Base-by-base conservation (phyloP, 192 early-diverging fungal genomes). In the Podila minutissima region DNA sequence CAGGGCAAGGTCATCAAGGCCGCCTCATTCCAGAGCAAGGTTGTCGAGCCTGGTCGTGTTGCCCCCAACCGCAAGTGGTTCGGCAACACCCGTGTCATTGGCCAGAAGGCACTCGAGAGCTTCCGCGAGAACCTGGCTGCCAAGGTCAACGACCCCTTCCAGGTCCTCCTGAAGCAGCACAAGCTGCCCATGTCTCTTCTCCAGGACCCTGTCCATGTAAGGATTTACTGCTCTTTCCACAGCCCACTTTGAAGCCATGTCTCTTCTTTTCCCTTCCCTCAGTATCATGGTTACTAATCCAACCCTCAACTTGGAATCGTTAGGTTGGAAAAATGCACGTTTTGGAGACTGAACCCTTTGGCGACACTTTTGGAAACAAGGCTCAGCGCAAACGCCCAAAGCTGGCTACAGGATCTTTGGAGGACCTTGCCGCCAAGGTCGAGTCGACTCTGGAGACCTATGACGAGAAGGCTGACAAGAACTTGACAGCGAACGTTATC, bases 61-160 rank as follows among this genome's bases (percentile, higher is more conserved):
- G 94, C 94, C 70, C 94, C 97, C 59, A 96, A 99, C 86, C 89
- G 98, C 85, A 92, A 94, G 72, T 99, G 97, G 97, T 99, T 98
- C 75, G 96, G 93, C 70, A 99, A 99, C 86, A 99, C 98, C 20
- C 88, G 98, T 35, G 96, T 97, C 20, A 96, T 99, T 72, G 96
- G 96, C 0, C 96, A 97, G 75, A 95, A 98, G 82, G 93, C 94
- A 71, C 90, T 99, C 62, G 93, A 94, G 71, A 90, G 88, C 76
- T 99, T 99, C 84, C 93, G 97, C 50, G 94, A 95, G 78, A 94
- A 95, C 69, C 92, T 99, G 86, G 86, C 89, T 28, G 83, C 89
- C 62, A 94, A 93, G 83, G 88, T 93, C 55, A 92, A 97, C 83
- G 97, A 99, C 74, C 97, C 98, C 38, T 99, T 98, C 89, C 95